Conservation (phyloP, 495 filamentous ascomycete genomes). For the Corynascus novoguineensis region DNA sequence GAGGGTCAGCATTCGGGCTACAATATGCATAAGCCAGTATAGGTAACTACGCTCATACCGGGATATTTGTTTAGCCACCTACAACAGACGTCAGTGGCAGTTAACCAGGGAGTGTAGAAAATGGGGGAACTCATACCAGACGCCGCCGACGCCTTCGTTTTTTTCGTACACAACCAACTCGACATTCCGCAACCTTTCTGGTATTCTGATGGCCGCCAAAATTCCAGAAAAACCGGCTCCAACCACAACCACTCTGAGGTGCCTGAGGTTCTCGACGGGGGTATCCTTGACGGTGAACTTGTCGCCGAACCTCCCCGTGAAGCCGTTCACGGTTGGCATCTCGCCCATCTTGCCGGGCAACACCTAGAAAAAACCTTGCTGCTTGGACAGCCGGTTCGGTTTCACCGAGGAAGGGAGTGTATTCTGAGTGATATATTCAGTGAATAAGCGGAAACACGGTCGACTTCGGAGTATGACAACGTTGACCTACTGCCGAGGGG, state of each 20-base stretch:
- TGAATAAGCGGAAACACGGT: too few relatives aligned
- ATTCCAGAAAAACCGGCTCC: slow-evolving; percentile 50
- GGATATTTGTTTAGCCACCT: slow-evolving; percentile 44
- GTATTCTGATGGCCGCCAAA: slow-evolving; percentile 39
- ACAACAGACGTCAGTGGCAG: neutral
- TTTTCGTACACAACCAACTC: slow-evolving; percentile 43
- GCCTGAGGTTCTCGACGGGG: slow-evolving; percentile 42
- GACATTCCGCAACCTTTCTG: slow-evolving; percentile 39
- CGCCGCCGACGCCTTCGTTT: slow-evolving; percentile 38
- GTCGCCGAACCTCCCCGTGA: neutral
- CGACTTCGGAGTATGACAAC: too few relatives aligned
- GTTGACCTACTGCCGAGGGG: too few relatives aligned
- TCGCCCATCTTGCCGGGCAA: slow-evolving; percentile 1
- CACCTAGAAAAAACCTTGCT: too few relatives aligned
- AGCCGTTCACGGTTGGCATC: neutral
- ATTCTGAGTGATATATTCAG: neutral
- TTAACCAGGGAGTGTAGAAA: neutral
- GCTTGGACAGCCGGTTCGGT: too few relatives aligned
- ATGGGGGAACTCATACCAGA: slow-evolving; percentile 30
- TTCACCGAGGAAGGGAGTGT: too few relatives aligned
- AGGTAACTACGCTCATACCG: slow-evolving; percentile 20
- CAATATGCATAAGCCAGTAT: neutral
- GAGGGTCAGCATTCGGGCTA: neutral
- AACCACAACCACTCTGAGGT: slow-evolving; percentile 43
- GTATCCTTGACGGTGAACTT: slow-evolving; percentile 35